Evolutionary conservation across 805 yeast species (phyloP).

Genomic region (Candida ipomoeae): DNA sequence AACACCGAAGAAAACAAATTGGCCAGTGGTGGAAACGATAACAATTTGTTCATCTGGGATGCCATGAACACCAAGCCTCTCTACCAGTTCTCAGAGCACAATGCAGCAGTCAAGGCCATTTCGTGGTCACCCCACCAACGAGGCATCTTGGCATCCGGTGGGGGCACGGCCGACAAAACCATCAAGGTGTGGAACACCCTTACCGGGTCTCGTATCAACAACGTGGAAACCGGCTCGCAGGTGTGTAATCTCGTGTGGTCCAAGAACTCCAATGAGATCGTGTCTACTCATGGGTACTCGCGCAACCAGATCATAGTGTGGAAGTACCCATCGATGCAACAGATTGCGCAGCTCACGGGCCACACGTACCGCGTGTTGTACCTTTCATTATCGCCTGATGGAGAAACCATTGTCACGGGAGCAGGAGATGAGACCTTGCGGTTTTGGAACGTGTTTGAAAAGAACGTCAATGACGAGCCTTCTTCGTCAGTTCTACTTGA

Average conservation of each 20-base stretch:
- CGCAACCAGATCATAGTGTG: slow-evolving; percentile 87
- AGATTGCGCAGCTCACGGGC: slow-evolving; percentile 88
- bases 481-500: slow-evolving; percentile 64
- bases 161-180: slow-evolving; percentile 91
- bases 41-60: slow-evolving; percentile 82
- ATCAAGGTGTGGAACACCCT: slow-evolving; percentile 91
- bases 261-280: slow-evolving; percentile 83
- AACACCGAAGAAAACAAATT: slow-evolving; percentile 84
- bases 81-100: slow-evolving; percentile 73
- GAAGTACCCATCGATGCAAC: slow-evolving; percentile 92
- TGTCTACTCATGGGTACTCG: slow-evolving; percentile 92
- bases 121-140: slow-evolving; percentile 98
- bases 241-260: slow-evolving; percentile 95
- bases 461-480: slow-evolving; percentile 53
- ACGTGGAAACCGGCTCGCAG: slow-evolving; percentile 94
- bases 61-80: slow-evolving; percentile 67
- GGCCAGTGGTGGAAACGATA: slow-evolving; percentile 96
- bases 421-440: slow-evolving; percentile 97
- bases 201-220: slow-evolving; percentile 67
- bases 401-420: slow-evolving; percentile 94
- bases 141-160: slow-evolving; percentile 91
- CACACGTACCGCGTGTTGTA: slow-evolving; percentile 91
- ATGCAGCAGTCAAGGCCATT: slow-evolving; percentile 93
- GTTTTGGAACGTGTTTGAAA: slow-evolving; percentile 93
- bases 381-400: slow-evolving; percentile 89